These are phyloP conservation scores for Elaeis oleifera DNA, from an alignment of 202 grass and related monocot genomes.

Conservation along the genomic window DNA sequence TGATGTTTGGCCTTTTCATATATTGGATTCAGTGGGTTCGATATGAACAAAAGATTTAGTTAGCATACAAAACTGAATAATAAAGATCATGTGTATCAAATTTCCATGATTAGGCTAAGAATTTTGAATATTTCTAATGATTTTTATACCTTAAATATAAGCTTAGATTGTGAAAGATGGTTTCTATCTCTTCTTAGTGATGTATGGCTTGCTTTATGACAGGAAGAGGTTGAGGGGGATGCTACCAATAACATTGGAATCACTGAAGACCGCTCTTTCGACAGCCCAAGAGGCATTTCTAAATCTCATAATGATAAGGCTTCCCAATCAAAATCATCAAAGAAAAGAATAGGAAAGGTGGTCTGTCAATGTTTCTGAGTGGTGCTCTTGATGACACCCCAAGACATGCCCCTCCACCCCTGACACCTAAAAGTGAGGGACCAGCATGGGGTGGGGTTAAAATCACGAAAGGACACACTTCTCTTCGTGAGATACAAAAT, in stretches of 20 bases:
- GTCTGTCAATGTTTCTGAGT: slow-evolving; percentile 82
- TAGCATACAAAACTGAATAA: too few relatives aligned
- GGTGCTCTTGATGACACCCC: slow-evolving; percentile 91
- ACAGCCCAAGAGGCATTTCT: slow-evolving; percentile 29
- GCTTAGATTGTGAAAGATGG: too few relatives aligned
- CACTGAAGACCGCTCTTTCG: slow-evolving; percentile 30
- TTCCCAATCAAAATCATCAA: slow-evolving; percentile 41
- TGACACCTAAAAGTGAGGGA: slow-evolving; percentile 58
- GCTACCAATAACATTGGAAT: slow-evolving; percentile 31
- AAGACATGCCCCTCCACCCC: slow-evolving; percentile 28
- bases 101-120: too few relatives aligned
- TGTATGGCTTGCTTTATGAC: slow-evolving; percentile 23
- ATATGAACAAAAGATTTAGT: too few relatives aligned
- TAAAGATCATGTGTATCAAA: too few relatives aligned
- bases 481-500: slow-evolving; percentile 83
- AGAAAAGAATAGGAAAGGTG: slow-evolving; percentile 96
- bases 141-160: too few relatives aligned
- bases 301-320: slow-evolving; percentile 41
- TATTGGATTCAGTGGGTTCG: too few relatives aligned
- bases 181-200: too few relatives aligned
- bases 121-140: too few relatives aligned
- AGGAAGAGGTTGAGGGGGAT: slow-evolving; percentile 33
- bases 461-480: slow-evolving; percentile 51
- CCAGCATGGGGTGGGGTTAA: slow-evolving; percentile 95
- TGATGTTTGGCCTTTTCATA: too few relatives aligned